A percentile compares a stretch with the other conserved stretches of the same genome.
These are phyloP conservation scores for Esteya vermicola DNA, from an alignment of 2,329 filamentous ascomycete species.

Conservation along the genomic window DNA sequence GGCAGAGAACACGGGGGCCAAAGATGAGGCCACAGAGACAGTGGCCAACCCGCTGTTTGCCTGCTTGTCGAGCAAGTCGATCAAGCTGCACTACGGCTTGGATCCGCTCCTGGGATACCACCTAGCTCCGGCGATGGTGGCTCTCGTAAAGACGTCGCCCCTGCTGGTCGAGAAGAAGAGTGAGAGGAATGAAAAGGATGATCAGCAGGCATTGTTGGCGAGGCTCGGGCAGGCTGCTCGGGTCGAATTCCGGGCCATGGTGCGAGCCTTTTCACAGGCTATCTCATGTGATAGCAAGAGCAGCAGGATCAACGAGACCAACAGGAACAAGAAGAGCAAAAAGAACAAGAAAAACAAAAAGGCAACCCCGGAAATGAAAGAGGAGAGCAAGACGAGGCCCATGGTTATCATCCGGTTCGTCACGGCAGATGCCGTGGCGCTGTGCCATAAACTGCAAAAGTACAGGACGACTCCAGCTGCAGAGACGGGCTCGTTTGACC, in stretches of 20 bases:
- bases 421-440: conserved; percentile 31
- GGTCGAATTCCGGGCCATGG: conserved; percentile 32
- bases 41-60: conserved; percentile 30
- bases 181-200: not conserved
- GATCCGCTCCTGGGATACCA: conserved; percentile 43
- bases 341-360: too few relatives aligned
- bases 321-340: not conserved
- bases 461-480: conserved; percentile 4
- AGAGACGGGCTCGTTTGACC: conserved; percentile 13
- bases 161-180: conserved; percentile 14
- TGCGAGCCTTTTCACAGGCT: conserved; percentile 20
- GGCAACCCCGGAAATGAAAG: too few relatives aligned
- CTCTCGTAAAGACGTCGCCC: conserved; percentile 23
- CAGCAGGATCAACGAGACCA: not conserved
- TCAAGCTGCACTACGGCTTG: conserved; percentile 29
- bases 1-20: too few relatives aligned
- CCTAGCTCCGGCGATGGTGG: conserved; percentile 31
- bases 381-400: too few relatives aligned
- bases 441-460: conserved; percentile 37
- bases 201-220: too few relatives aligned
- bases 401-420: conserved; percentile 28
- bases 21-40: too few relatives aligned
- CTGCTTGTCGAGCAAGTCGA: conserved; percentile 17
- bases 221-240: conserved; percentile 25
- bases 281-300: conserved; percentile 8